phyloP scores from a whole-genome alignment of 129 eudicot species.

The Heracleum sosnowskyi region DNA sequence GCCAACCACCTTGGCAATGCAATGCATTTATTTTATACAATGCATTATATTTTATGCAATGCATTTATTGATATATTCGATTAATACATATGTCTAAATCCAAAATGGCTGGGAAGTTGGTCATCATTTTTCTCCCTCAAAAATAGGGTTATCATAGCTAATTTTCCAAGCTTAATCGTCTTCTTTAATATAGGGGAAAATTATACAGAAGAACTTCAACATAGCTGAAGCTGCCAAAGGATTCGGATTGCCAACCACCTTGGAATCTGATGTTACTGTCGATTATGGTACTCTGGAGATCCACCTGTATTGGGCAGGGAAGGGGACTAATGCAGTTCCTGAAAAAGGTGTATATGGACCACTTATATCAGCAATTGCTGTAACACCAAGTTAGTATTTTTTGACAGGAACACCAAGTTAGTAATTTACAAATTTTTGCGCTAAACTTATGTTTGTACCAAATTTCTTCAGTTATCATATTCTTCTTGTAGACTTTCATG shows the following conservation, averaged over 20 bases:
- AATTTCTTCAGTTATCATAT: constrained; percentile 1
- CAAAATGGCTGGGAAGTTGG: background rate
- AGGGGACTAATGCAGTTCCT: constrained; percentile 50
- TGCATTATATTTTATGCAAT: background rate
- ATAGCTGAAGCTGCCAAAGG: constrained; percentile 39
- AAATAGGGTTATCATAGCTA: background rate
- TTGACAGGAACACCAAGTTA: constrained; percentile 58
- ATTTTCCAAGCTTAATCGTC: background rate
- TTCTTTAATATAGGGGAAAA: constrained; percentile 26
- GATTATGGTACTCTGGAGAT: constrained; percentile 43
- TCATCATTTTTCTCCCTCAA: background rate
- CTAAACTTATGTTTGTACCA: background rate
- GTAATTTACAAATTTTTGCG: constrained; percentile 1
- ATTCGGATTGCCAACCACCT: constrained; percentile 21
- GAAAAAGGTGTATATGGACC: constrained; percentile 42
- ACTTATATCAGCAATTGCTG: constrained; percentile 41
- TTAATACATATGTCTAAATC: background rate
- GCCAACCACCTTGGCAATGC: too few species aligned
- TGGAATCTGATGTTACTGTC: constrained; percentile 26
- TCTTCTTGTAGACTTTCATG: constrained; percentile 24
- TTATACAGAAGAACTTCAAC: constrained; percentile 32
- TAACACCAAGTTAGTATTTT: constrained; percentile 48
- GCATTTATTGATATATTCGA: background rate
- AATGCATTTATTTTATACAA: too few species aligned
- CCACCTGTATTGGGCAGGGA: constrained; percentile 49